Evolutionary conservation across 1,139 yeast genomes (phyloP), one percentile per base, ranked within the genome.

Genomic region (Yamadazyma sp.): DNA sequence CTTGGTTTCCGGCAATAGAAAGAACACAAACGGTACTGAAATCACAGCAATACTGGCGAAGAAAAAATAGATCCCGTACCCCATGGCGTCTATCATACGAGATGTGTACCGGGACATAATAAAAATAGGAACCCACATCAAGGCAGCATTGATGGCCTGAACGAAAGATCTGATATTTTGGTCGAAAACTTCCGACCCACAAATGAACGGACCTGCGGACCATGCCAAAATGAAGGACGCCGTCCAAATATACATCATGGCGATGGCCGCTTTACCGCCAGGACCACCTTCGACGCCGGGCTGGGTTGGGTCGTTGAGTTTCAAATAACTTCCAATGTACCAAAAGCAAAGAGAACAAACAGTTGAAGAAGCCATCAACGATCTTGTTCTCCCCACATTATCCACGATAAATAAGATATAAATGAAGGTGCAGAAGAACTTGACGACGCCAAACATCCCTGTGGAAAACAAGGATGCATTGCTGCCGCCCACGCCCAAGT

Each of bases 151-250:
- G 39, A 69, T 64, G 34, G 73, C 71, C 50, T 68, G 74, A 24
- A 66, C 69, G 39, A 67, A 68, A 5, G 73, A 59, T 40, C 75
- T 56, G 43, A 68, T 64, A 43, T 67, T 66, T 44, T 64, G 72
- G 49, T 67, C 73, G 46, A 66, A 69, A 1, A 68, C 64, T 48
- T 69, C 75, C 36, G 66, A 52, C 8, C 75, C 74, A 34, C 67
- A 66, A 26, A 69, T 72, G 44, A 64, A 69, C 3, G 74, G 75
- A 28, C 71, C 73, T 7, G 71, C 72, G 10, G 71, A 64, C 75
- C 75, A 69, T 1, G 73, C 72, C 33, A 62, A 54, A 34, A 68
- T 67, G 41, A 68, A 69, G 1, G 69, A 62, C 4, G 72, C 73
- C 35, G 68, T 64, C 74, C 74, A 69, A 34, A 69, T 54, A 46